Evolutionary conservation across 768 basidiomycete species (phyloP).

Genomic region (Tulasnella sp.): DNA sequence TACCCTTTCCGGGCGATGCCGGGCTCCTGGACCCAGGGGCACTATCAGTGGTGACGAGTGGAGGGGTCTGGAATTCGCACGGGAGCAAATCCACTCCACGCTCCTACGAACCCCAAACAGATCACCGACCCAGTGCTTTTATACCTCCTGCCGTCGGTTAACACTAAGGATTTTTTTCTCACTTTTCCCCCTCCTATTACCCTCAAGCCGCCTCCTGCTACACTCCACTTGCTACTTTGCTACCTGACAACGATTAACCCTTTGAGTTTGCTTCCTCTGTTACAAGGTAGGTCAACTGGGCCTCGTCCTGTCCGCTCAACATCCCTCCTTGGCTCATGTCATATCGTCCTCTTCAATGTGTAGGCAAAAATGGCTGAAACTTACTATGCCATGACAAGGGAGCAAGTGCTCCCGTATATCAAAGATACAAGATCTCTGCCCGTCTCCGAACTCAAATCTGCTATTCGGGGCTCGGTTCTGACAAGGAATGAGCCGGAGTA

Average conservation of each 20-base stretch:
- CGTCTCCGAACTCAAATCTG: constrained; percentile 7
- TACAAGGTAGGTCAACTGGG: neutral
- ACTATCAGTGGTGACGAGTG: neutral
- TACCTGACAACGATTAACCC: no score
- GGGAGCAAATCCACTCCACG: neutral
- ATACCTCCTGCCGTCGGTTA: neutral
- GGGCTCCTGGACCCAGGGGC: neutral
- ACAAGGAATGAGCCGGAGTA: constrained; percentile 16
- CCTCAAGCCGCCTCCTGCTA: no score
- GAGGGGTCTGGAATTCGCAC: neutral
- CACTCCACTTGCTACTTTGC: no score
- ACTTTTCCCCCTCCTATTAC: neutral
- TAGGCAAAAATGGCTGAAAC: neutral
- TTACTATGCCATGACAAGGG: constrained; percentile 15
- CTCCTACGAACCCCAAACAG: neutral
- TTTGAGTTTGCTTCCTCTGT: neutral
- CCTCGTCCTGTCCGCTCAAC: neutral
- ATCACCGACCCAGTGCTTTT: neutral
- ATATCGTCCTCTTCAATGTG: neutral
- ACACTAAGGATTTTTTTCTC: no score
- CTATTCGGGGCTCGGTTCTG: constrained; percentile 20
- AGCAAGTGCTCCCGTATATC: constrained; percentile 26
- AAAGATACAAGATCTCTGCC: neutral
- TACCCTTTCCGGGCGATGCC: neutral
- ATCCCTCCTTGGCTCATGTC: no score